Evolutionary conservation across 257 asterid genomes (phyloP), one percentile per base, ranked within the genome.

Genomic region (Verbascum thapsus): DNA sequence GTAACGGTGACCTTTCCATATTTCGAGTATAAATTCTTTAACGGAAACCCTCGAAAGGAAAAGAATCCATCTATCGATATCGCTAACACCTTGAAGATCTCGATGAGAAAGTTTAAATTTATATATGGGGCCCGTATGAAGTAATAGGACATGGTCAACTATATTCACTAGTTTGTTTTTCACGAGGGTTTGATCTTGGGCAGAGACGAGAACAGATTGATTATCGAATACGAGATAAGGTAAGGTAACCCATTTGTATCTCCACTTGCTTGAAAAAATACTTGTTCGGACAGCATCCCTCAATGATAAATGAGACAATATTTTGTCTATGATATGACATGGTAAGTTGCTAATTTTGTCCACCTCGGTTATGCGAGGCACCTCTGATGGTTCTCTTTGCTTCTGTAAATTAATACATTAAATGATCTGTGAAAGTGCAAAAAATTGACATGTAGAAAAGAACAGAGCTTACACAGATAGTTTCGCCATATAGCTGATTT

Each of bases 1-100:
- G 82, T 89, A 92, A 3, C 96, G 89, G 71, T 80, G 90, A n/a
- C 97, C 97, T 74, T 89, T 89, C 97, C 99, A 92, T 67, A 89
- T 87, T 74, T 89, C 99, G 64, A 92, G 97, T 59, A 87, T 72
- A 58, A 92, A 85, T 71, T 92, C 97, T 69, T 76, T 82, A 13
- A 92, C 77, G 22, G 84, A 62, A 37, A 88, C 88, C 67, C 99
- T 82, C 53, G 99, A 92, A 12, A 92, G 74, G 81, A 77, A 92
- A n/a, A 92, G 87, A 65, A 92, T 82, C 97, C 99, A 92, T 68
- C 91, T 69, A 73, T 92, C 96, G 44, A 92, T 90, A 64, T 92
- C 99, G 20, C 84, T 70, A 17, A 83, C 90, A 9, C 97, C 96
- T 82, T 89, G 97, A 70, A 92, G 94, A 72, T 92, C 97, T 32